A percentile compares a stretch with the other conserved stretches of the same genome.
These are phyloP conservation scores for Cornus suecica DNA, from an alignment of 148 eudicot genomes.

Conservation along the genomic window DNA sequence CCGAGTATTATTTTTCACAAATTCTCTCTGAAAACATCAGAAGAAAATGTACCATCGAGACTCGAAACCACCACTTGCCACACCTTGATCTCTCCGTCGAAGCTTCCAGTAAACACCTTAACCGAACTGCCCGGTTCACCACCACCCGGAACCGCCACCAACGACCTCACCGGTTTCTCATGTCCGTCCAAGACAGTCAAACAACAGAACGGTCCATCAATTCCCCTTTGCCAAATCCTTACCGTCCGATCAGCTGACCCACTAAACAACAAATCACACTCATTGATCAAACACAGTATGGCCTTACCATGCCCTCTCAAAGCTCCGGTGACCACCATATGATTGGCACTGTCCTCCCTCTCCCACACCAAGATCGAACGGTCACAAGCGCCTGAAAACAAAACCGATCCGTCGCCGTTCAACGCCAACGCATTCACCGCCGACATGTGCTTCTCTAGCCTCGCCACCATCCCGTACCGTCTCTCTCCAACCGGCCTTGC, in stretches of 20 bases:
- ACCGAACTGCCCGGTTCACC: conserved; percentile 12
- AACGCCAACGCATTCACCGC: conserved; percentile 69
- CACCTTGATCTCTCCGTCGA: conserved; percentile 56
- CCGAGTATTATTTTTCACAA: no score
- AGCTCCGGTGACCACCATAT: conserved; percentile 61
- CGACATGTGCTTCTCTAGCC: conserved; percentile 63
- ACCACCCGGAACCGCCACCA: conserved; percentile 39
- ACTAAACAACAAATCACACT: conserved; percentile 53
- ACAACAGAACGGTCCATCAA: conserved; percentile 46
- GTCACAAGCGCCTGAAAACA: conserved; percentile 78
- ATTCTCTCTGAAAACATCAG: not conserved
- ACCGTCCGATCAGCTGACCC: conserved; percentile 86
- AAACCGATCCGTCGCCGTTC: conserved; percentile 36
- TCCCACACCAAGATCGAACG: conserved; percentile 80
- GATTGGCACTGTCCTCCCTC: conserved; percentile 43
- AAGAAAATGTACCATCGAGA: not conserved
- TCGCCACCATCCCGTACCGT: conserved; percentile 35
- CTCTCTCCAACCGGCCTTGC: conserved; percentile 7
- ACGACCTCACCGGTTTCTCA: conserved; percentile 50
- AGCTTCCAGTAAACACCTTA: conserved; percentile 61
- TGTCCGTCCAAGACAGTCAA: conserved; percentile 52
- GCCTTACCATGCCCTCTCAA: conserved; percentile 71
- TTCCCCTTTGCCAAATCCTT: conserved; percentile 59
- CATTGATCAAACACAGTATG: conserved; percentile 51
- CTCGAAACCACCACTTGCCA: conserved; percentile 28